Conservation (phyloP, 441 rosid species). For the Melastoma candidum region DNA sequence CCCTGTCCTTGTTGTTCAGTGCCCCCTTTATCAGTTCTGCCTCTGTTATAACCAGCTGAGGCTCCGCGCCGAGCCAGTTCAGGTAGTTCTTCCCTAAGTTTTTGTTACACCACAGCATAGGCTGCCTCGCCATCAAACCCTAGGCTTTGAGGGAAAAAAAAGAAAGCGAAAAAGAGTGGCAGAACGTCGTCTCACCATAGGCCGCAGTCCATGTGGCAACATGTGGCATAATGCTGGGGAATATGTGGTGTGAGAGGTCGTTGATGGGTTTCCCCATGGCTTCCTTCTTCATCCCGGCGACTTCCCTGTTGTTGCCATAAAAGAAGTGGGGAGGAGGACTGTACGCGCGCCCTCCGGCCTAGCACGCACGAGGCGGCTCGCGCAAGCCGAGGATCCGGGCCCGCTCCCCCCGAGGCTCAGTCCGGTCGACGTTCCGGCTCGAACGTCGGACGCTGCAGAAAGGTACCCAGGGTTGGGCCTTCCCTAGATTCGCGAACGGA, state of each 20-base stretch:
- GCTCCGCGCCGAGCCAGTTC: slow-evolving; percentile 20
- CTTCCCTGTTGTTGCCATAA: slow-evolving; percentile 28
- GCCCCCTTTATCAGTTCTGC: slow-evolving; percentile 27
- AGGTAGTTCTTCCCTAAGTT: slow-evolving; percentile 23
- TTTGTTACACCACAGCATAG: too few relatives aligned
- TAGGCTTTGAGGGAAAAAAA: too few relatives aligned
- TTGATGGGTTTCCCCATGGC: slow-evolving; percentile 12
- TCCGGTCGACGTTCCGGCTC: too few relatives aligned
- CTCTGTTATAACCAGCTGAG: slow-evolving; percentile 22
- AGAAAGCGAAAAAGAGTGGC: not conserved
- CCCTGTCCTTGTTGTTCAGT: slow-evolving; percentile 21
- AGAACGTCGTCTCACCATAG: slow-evolving; percentile 17
- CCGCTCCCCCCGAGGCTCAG: too few relatives aligned
- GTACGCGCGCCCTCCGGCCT: too few relatives aligned
- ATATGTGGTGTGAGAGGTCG: slow-evolving; percentile 14
- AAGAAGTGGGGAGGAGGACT: slow-evolving; percentile 29
- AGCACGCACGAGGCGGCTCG: too few relatives aligned
- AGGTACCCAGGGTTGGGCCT: too few relatives aligned
- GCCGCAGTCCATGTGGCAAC: slow-evolving; percentile 25
- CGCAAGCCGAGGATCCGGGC: too few relatives aligned
- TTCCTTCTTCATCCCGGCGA: slow-evolving; percentile 9
- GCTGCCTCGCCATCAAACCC: not conserved
- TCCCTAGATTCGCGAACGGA: too few relatives aligned
- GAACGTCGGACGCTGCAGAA: too few relatives aligned
- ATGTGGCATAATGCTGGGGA: slow-evolving; percentile 25